Percentiles rank a stretch among this genome's conserved stretches.
Conservation (phyloP, 495 filamentous ascomycete species). For the Daldinia loculata region DNA sequence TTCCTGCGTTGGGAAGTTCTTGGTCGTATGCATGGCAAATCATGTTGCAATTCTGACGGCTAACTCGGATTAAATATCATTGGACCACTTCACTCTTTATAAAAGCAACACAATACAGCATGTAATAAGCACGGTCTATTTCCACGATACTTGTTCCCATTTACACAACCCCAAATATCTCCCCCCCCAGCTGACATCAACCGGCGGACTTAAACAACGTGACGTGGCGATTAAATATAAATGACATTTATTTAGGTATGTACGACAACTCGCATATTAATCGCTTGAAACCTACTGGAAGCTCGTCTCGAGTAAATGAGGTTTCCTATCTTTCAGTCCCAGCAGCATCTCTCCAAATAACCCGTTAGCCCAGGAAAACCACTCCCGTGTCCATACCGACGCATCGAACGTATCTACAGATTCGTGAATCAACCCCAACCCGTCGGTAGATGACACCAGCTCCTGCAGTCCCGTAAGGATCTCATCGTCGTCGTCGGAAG, state of each 20-base stretch:
- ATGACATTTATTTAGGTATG: constrained; percentile 20
- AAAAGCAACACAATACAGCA: constrained; percentile 19
- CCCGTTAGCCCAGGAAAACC: constrained; percentile 70
- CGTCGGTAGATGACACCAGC: constrained; percentile 63
- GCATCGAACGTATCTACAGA: constrained; percentile 47
- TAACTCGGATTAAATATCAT: constrained; percentile 37
- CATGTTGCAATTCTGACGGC: constrained; percentile 34
- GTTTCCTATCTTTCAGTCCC: constrained; percentile 59
- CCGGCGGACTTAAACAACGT: background rate
- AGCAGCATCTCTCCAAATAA: constrained; percentile 67
- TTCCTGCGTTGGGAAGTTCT: constrained; percentile 39
- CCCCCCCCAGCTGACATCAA: background rate
- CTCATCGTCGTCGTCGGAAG: constrained; percentile 62
- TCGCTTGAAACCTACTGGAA: constrained; percentile 40
- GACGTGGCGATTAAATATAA: constrained; percentile 39
- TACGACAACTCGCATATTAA: constrained; percentile 24
- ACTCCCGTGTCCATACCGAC: constrained; percentile 59
- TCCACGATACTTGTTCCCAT: constrained; percentile 3
- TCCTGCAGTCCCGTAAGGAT: constrained; percentile 58
- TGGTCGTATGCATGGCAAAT: constrained; percentile 24
- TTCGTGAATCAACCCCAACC: constrained; percentile 56
- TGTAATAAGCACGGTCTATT: constrained; percentile 6
- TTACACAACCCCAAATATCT: constrained; percentile 1
- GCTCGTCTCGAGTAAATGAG: constrained; percentile 50
- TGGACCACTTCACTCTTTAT: constrained; percentile 37